Evolutionary conservation across 768 basidiomycete species (phyloP).

Genomic region (Mycena galericulata): DNA sequence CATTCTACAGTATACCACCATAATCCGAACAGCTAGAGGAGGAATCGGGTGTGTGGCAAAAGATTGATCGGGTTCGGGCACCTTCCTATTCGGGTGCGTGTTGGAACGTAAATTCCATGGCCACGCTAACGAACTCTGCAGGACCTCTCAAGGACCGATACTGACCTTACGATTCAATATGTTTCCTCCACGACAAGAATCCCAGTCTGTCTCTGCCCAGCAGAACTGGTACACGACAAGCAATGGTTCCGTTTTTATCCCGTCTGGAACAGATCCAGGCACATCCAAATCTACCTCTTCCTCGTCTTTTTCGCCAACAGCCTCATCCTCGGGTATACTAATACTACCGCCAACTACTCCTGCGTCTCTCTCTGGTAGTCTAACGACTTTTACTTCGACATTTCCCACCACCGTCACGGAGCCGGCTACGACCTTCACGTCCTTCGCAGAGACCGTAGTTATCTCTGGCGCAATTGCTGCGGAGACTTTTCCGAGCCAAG

Average conservation of each 20-base stretch:
- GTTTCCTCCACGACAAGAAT: background rate
- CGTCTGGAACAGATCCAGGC: conserved; percentile 19
- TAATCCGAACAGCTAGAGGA: background rate
- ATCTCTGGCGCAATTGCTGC: conserved; percentile 19
- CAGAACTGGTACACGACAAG: conserved; percentile 34
- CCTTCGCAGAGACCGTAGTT: conserved; percentile 30
- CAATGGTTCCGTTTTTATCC: conserved; percentile 34
- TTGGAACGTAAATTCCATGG: background rate
- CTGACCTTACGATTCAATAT: conserved; percentile 1
- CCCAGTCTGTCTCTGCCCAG: background rate
- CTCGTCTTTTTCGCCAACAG: background rate
- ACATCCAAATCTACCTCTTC: conserved; percentile 8
- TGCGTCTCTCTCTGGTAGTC: conserved; percentile 1
- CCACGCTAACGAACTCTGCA: conserved; percentile 8
- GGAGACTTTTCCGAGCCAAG: conserved; percentile 16
- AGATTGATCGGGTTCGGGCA: background rate
- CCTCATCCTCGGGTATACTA: background rate
- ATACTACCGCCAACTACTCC: background rate
- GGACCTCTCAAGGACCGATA: background rate
- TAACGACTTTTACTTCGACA: conserved; percentile 31
- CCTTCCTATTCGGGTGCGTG: conserved; percentile 14
- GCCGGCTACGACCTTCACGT: conserved; percentile 30
- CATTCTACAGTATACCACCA: too few species aligned
- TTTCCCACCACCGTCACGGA: conserved; percentile 26
- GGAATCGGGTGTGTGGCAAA: conserved; percentile 8